Evolutionary conservation across 345 rosid species (phyloP), one percentile per base, ranked within the genome.

Genomic region (Kernera saxatilis): DNA sequence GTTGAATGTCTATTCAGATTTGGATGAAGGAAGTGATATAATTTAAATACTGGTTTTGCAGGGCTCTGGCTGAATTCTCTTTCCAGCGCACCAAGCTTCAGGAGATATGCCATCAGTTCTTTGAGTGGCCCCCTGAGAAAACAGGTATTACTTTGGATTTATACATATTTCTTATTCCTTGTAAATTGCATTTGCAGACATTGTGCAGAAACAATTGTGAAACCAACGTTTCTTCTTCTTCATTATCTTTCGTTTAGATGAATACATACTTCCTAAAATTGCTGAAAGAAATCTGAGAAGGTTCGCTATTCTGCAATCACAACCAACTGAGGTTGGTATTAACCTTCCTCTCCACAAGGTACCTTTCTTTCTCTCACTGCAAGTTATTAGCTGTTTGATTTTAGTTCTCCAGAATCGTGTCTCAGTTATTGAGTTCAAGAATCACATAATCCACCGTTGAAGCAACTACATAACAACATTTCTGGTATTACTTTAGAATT

Each of bases 61-160:
- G 95, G 80, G 88, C 75, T 71, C 83, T 91, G 68, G 80, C 81
- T 54, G 86, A 69, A 51, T 84, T 75, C 75, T 84, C 81, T 43
- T 85, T 94, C 74, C 91, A 77, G 44, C 88, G 60, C 13, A 63
- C 71, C 55, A 81, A 78, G 77, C 84, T 91, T 78, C 95, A 86
- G 23, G 70, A 79, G 66, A 22, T 84, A 67, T 89, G 96, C 71
- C 69, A 76, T 41, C 77, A 83, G 80, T 84, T 81, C 77, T 85
- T 94, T 77, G 90, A 76, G 52, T 94, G 99, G 99, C 82, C 91
- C 44, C 84, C 96, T 40, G 93, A 87, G 80, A 86, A 81, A 79
- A 88, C 97, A 86, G 95, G 99, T 93, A 51, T 43, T 15, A 30
- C 64, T 40, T 66, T 58, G 49, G 18, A 21, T 50, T 29, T 59